These are phyloP conservation scores for Eucalyptus regnans DNA, from an alignment of 345 rosid genomes.

Conservation along the genomic window DNA sequence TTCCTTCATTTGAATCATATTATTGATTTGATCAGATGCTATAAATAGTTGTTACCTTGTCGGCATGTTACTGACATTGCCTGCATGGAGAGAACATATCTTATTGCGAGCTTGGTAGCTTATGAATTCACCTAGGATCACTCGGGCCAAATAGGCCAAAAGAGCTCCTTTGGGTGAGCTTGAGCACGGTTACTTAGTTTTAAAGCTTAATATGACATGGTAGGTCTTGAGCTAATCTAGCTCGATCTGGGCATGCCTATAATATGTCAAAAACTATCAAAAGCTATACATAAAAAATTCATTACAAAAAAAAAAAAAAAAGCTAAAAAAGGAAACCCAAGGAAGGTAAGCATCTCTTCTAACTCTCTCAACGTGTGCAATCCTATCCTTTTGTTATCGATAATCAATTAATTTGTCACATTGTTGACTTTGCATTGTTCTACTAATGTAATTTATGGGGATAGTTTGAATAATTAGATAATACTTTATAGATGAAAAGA, in stretches of 20 bases:
- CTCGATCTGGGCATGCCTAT: background rate
- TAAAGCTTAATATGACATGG: background rate
- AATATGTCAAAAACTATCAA: background rate
- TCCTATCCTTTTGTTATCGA: background rate
- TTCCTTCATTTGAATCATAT: background rate
- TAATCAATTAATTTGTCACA: background rate
- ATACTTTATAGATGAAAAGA: background rate
- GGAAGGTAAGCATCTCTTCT: background rate
- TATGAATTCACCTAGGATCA: background rate
- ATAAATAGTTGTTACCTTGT: background rate
- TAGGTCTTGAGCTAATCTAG: background rate
- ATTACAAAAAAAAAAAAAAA: too few species aligned
- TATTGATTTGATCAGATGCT: background rate
- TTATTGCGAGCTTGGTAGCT: background rate
- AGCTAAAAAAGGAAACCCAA: background rate
- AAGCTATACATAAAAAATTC: background rate
- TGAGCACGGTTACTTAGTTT: background rate
- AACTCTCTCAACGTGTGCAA: background rate
- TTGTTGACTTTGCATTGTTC: background rate
- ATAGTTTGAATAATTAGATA: background rate
- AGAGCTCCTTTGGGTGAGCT: background rate
- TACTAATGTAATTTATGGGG: rapidly evolving
- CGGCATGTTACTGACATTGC: background rate
- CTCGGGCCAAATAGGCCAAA: background rate
- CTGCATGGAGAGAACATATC: background rate